Conservation (phyloP, 495 filamentous ascomycete species). For the Penicillium malachiteum region DNA sequence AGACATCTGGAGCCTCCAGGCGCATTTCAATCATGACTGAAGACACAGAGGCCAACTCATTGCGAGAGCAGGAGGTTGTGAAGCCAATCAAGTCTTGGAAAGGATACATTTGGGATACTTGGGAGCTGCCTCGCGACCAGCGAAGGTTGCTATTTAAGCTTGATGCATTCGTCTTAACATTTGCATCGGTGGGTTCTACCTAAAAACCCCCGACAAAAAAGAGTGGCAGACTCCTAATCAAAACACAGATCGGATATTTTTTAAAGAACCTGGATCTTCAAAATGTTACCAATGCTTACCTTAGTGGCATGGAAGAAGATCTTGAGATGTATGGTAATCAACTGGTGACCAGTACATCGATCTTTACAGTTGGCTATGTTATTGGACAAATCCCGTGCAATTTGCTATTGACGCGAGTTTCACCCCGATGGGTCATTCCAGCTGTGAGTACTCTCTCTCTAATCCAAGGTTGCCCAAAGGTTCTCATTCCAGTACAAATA, state of each 20-base stretch:
- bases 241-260: slow-evolving; percentile 43
- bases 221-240: too few species aligned
- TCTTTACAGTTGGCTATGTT: slow-evolving; percentile 59
- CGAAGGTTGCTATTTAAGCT: slow-evolving; percentile 56
- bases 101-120: slow-evolving; percentile 51
- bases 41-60: slow-evolving; percentile 4
- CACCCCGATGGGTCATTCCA: slow-evolving; percentile 38
- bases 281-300: slow-evolving; percentile 52
- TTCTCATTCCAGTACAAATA: too few species aligned
- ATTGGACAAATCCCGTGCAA: slow-evolving; percentile 57
- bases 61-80: not conserved
- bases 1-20: not conserved
- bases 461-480: not conserved
- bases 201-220: not conserved
- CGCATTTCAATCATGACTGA: not conserved
- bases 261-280: slow-evolving; percentile 52
- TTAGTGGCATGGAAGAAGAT: slow-evolving; percentile 44
- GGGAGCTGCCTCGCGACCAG: slow-evolving; percentile 52
- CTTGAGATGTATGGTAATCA: slow-evolving; percentile 19
- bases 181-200: slow-evolving; percentile 28
- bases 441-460: slow-evolving; percentile 1
- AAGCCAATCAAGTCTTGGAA: slow-evolving; percentile 24
- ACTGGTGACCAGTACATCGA: slow-evolving; percentile 33
- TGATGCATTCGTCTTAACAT: slow-evolving; percentile 51
- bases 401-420: slow-evolving; percentile 49